phyloP scores from a whole-genome alignment of 345 rosid genomes.

The Heritiera fomes region DNA sequence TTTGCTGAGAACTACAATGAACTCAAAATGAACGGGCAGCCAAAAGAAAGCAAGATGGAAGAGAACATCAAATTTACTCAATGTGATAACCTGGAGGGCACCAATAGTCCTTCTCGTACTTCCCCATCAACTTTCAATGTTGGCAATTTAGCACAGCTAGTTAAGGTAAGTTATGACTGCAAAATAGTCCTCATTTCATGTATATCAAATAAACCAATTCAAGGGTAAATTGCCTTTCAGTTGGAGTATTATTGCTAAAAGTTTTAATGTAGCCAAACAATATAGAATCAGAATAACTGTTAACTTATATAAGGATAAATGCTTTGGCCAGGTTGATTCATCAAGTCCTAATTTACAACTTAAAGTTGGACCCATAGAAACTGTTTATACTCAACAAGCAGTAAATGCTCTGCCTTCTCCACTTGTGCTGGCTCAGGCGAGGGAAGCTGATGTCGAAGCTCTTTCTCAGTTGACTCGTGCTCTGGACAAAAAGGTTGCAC shows the following conservation, averaged over 20 bases:
- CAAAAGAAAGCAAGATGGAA: conserved; percentile 48
- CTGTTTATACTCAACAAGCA: conserved; percentile 36
- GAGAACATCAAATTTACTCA: conserved; percentile 42
- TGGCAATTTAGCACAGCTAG: conserved; percentile 42
- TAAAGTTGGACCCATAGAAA: conserved; percentile 38
- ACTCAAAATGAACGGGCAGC: conserved; percentile 51
- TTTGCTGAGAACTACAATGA: conserved; percentile 48
- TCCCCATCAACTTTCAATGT: conserved; percentile 41
- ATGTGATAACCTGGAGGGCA: conserved; percentile 46
- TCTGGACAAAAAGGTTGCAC: conserved; percentile 58
- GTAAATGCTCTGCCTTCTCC: conserved; percentile 43
- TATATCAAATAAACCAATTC: neutral
- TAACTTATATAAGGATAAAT: conserved; percentile 19
- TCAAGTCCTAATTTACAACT: conserved; percentile 43
- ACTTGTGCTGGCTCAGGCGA: conserved; percentile 44
- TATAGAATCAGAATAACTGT: neutral
- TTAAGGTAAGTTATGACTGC: conserved; percentile 47
- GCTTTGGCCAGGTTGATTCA: conserved; percentile 46
- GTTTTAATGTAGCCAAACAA: neutral
- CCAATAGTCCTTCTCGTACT: conserved; percentile 36
- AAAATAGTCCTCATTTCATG: neutral
- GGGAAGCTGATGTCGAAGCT: conserved; percentile 63
- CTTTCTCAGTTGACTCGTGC: conserved; percentile 55
- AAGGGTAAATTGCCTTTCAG: neutral
- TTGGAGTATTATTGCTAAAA: neutral